phyloP scores from a whole-genome alignment of 257 asterid species.

The Mentha longifolia region DNA sequence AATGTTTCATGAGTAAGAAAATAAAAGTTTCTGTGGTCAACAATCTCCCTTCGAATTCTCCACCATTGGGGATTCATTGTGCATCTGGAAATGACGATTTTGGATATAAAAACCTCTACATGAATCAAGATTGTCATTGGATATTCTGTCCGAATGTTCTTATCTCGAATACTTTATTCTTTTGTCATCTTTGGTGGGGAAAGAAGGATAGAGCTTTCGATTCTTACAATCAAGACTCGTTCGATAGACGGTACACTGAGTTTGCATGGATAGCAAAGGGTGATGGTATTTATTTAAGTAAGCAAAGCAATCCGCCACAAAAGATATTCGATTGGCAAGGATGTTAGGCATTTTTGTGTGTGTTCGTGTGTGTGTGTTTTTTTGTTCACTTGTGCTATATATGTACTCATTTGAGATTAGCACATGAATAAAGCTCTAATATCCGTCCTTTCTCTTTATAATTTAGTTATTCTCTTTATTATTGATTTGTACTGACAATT shows the following conservation, averaged over 20 bases:
- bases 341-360: too few relatives aligned
- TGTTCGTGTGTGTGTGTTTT: too few relatives aligned
- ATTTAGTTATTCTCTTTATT: too few relatives aligned
- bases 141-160: not conserved
- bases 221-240: too few relatives aligned
- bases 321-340: not conserved
- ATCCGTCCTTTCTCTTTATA: too few relatives aligned
- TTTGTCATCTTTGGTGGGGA: conserved; percentile 1
- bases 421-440: too few relatives aligned
- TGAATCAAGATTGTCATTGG: not conserved
- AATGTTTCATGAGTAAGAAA: too few relatives aligned
- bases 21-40: too few relatives aligned
- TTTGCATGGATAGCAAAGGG: too few relatives aligned
- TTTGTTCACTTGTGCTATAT: too few relatives aligned
- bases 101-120: not conserved
- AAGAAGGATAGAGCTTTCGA: too few relatives aligned
- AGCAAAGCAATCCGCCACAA: not conserved
- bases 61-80: conserved; percentile 12
- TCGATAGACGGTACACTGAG: rapidly evolving
- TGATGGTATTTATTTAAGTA: not conserved
- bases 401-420: too few relatives aligned
- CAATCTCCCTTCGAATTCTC: not conserved
- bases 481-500: not conserved
- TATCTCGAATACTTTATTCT: not conserved
- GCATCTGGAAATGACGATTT: conserved; percentile 13